These are phyloP conservation scores for Pleurotus pulmonarius DNA, from an alignment of 768 basidiomycete species.

Conservation along the genomic window DNA sequence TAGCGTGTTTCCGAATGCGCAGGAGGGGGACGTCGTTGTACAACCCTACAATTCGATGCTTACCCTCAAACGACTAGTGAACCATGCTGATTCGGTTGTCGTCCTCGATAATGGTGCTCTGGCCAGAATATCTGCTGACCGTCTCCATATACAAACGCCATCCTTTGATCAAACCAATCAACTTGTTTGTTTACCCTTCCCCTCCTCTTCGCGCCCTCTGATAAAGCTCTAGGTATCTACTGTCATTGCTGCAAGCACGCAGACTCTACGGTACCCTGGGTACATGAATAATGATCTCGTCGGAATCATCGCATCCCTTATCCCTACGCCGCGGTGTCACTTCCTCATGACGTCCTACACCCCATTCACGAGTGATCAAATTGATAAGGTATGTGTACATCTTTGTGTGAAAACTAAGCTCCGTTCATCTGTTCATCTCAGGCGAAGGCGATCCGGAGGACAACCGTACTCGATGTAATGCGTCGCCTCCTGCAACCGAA, in stretches of 20 bases:
- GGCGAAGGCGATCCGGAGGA: constrained; percentile 95
- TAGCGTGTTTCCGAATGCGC: constrained; percentile 94
- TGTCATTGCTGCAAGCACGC: constrained; percentile 96
- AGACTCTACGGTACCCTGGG: constrained; percentile 93
- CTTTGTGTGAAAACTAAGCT: not conserved
- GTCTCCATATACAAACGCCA: constrained; percentile 82
- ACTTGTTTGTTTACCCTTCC: constrained; percentile 44
- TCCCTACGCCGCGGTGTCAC: constrained; percentile 96
- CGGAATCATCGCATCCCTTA: constrained; percentile 93
- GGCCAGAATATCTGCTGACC: constrained; percentile 88
- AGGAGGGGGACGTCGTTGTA: constrained; percentile 95
- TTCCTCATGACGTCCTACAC: constrained; percentile 99
- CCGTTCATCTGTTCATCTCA: constrained; percentile 20
- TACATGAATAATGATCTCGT: constrained; percentile 99
- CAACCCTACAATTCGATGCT: constrained; percentile 97
- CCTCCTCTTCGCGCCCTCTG: not conserved
- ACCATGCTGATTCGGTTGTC: constrained; percentile 96
- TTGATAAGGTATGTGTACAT: constrained; percentile 71
- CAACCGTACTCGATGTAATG: constrained; percentile 98
- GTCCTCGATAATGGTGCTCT: constrained; percentile 96
- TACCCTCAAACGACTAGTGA: constrained; percentile 88
- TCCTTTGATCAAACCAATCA: constrained; percentile 93
- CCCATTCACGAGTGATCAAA: constrained; percentile 94
- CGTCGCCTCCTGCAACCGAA: constrained; percentile 95
- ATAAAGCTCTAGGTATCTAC: constrained; percentile 71